Base-by-base conservation (phyloP, 345 rosid genomes). In the Viola odorata region DNA sequence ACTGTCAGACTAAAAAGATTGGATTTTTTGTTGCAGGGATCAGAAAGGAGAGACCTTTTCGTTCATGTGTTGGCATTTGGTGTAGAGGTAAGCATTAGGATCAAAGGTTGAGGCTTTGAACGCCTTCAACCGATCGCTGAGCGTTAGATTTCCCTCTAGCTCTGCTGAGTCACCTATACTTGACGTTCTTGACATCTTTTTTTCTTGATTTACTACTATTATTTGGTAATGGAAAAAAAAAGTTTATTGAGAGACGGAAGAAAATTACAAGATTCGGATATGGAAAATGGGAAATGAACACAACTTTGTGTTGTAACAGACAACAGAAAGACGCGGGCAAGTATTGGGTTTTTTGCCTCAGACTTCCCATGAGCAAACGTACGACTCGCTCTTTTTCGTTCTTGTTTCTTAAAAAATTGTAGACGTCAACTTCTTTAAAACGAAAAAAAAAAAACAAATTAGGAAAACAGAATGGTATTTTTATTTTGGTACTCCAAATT, bases 41-140 rank as follows among this genome's bases (percentile, higher is more conserved):
- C 50, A 55, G 6, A 16, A 2, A 42, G 17, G 55, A 8, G 14
- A 4, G 39, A 88, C 98, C 98, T 89, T 89, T 77, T 92, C 96
- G 68, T 74, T 80, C 94, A 89, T 87, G 60, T 64, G 75, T 50
- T 77, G 85, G 73, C 94, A 85, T 77, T 85, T 87, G 67, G 96
- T 81, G 73, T 72, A 58, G 66, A 92, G 73, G 52, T 82, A 84
- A 41, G 75, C 69, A 10, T 92, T 79, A 1, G 91, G 85, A 62
- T 92, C 91, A 69, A 92, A 89, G 13, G 36, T 65, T 5, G 96
- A 89, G 52, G 76, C 63, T 63, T 85, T 92, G 79, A 92, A 92
- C 50, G 69, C 76, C 81, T 92, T 87, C 4, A 92, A 79, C 61
- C 90, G 84, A 71, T 89, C 96, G 53, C 69, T 81, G 12, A 92